Base-by-base conservation (phyloP, 1,284 basidiomycete genomes). In the Marasmius tenuissimus region DNA sequence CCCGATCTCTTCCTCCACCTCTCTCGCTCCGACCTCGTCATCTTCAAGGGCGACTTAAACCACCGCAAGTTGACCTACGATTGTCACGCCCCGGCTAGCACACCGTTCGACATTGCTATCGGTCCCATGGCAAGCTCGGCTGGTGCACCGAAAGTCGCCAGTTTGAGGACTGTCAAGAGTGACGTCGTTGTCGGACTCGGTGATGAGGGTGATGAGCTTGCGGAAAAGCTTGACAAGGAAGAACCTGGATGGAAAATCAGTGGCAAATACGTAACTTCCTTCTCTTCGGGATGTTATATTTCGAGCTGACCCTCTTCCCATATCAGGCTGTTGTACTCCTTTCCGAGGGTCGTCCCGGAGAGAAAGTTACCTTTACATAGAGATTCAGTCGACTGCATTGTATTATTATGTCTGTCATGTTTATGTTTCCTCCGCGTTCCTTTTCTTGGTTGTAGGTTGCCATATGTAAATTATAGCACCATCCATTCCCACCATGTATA, bases 231-330 rank as follows among this genome's bases (percentile, higher is more conserved):
- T 45, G 95, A 98, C 75, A 82, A 91, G 69, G 85, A 87, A 53
- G 95, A 98, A 73, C 88, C 92, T 27, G 96, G 96, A 54, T 98
- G 96, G 96, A 96, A 96, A 80, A 98, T 98, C 72, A 94, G 92
- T 57, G 94, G 94, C 57, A 95, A 96, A 91, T 96, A 96, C 72
- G 92, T 93, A 72, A 77, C 89, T 83, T 9, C 61, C 18, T 4
- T 12, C 54, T 20, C 37, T 65, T 54, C 63, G 6, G 11, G 16
- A 16, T 35, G 9, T 35, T 58, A 54, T 58, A 37, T 54, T 20
- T 57, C 52, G 33, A 14, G 20, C 27, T 65, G 38, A 59, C 58
- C 59, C 35, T 48, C 33, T 47, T 63, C 49, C 22, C 33, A 22
- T 47, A 49, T 16, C 64, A 94, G 90, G 93, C 94, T 67, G 88